Evolutionary conservation across 2,329 filamentous ascomycete species (phyloP), one percentile per base, ranked within the genome.

Genomic region (Aspergillus calidoustus): DNA sequence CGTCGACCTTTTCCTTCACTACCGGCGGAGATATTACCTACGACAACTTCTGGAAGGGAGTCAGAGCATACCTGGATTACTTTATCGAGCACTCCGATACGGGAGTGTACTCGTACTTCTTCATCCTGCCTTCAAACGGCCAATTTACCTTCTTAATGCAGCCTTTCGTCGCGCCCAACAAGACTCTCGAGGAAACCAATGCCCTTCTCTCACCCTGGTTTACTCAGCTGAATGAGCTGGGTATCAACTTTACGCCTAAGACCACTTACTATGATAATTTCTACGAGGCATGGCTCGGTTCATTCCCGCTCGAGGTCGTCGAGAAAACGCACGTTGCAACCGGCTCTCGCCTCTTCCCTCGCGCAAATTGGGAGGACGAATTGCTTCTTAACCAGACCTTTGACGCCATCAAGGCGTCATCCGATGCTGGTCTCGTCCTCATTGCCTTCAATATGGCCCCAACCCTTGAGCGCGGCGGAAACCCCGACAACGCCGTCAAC

Each of bases 281-380:
- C 63, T 66, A 72, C 61, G 66, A 66, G 28, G 72, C 63, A 43
- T 74, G 72, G 71, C 48, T 54, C 1, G 67, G 65, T 11, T 70
- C 67, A 8, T 74, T 73, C 65, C 70, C 72, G 1, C 68, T 73
- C 9, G 70, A 69, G 54, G 62, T 53, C 3, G 71, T 68, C 38
- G 69, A 61, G 13, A 62, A 61, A 1, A 63, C 67, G 3, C 52
- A 52, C 47, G 65, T 68, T 68, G 65, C 66, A 59, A 72, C 71
- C 2, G 66, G 67, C 30, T 74, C 70, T 5, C 75, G 76, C 25
- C 74, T 79, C 7, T 74, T 78, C 60, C 76, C 76, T 2, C 66
- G 69, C 30, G 64, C 61, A 17, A 77, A 77, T 62, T 78, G 71
- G 68, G 69, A 69, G 19, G 65, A 69, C 51, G 50, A 62, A 3